These are phyloP conservation scores for Dillenia turbinata DNA, from an alignment of 164 flowering plant genomes.

Conservation along the genomic window DNA sequence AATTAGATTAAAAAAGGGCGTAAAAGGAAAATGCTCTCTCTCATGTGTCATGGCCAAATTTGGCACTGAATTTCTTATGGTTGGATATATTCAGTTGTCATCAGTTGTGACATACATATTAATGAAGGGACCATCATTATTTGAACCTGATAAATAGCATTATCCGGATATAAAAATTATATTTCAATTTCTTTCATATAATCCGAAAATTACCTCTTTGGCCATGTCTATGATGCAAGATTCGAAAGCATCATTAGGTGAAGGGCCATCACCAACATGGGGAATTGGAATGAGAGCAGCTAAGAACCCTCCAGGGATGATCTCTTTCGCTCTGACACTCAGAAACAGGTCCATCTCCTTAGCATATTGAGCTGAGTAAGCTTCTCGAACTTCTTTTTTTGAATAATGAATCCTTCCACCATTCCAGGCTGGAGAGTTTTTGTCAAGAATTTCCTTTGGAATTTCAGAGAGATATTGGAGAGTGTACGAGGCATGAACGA, in stretches of 20 bases:
- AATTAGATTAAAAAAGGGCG: too few relatives aligned
- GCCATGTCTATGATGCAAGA: constrained; percentile 11
- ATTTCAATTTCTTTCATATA: too few relatives aligned
- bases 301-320: constrained; percentile 28
- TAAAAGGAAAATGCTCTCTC: too few relatives aligned
- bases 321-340: constrained; percentile 21
- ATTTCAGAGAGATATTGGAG: constrained; percentile 20
- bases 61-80: too few relatives aligned
- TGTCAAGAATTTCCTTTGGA: constrained; percentile 17
- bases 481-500: constrained; percentile 16
- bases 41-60: too few relatives aligned
- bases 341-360: constrained; percentile 21
- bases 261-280: constrained; percentile 1
- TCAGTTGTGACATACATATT: too few relatives aligned
- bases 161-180: too few relatives aligned
- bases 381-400: constrained; percentile 17
- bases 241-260: constrained; percentile 6
- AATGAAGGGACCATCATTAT: too few relatives aligned
- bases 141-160: too few relatives aligned
- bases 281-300: constrained; percentile 4
- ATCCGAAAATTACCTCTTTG: constrained; percentile 6
- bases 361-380: constrained; percentile 16
- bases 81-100: too few relatives aligned
- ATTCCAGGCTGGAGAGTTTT: constrained; percentile 24
- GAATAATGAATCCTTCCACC: constrained; percentile 19